Conservation (phyloP, 805 yeast species). For the Metschnikowia noctiluminum region DNA sequence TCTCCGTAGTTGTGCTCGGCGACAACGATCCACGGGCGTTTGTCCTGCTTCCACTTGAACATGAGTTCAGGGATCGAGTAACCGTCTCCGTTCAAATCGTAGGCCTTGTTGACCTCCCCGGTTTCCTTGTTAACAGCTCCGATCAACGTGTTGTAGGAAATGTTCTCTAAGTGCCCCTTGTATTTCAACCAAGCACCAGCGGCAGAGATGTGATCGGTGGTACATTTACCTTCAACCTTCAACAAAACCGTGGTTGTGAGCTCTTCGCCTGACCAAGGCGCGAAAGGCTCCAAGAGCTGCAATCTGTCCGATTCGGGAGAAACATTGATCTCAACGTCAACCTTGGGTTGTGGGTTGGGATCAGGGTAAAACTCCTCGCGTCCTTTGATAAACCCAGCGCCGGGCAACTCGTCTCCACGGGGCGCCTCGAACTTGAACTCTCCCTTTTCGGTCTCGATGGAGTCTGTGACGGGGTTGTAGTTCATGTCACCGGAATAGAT, state of each 20-base stretch:
- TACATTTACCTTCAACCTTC: slow-evolving; percentile 97
- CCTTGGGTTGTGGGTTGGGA: slow-evolving; percentile 59
- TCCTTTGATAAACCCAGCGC: slow-evolving; percentile 71
- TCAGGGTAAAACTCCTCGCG: slow-evolving; percentile 74
- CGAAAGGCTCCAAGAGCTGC: slow-evolving; percentile 85
- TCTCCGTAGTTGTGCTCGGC: slow-evolving; percentile 99
- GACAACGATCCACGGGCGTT: slow-evolving; percentile 87
- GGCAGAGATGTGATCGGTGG: slow-evolving; percentile 97
- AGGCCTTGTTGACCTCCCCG: slow-evolving; percentile 89
- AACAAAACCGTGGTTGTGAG: slow-evolving; percentile 69
- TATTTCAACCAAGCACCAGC: slow-evolving; percentile 99
- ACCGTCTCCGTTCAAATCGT: slow-evolving; percentile 76
- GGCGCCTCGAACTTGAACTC: slow-evolving; percentile 79
- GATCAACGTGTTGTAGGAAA: slow-evolving; percentile 89
- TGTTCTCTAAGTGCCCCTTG: slow-evolving; percentile 96
- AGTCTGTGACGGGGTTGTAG: slow-evolving; percentile 88
- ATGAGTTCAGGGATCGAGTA: slow-evolving; percentile 91
- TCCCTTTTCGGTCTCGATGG: slow-evolving; percentile 70
- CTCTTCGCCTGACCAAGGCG: slow-evolving; percentile 84
- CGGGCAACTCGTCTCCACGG: slow-evolving; percentile 80
- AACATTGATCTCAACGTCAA: slow-evolving; percentile 61
- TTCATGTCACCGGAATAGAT: slow-evolving; percentile 90
- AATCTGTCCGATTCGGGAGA: slow-evolving; percentile 88
- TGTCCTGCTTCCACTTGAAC: slow-evolving; percentile 89
- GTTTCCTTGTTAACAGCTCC: slow-evolving; percentile 98